Conservation (phyloP, 2,329 filamentous ascomycete genomes). For the Periconia sp. region DNA sequence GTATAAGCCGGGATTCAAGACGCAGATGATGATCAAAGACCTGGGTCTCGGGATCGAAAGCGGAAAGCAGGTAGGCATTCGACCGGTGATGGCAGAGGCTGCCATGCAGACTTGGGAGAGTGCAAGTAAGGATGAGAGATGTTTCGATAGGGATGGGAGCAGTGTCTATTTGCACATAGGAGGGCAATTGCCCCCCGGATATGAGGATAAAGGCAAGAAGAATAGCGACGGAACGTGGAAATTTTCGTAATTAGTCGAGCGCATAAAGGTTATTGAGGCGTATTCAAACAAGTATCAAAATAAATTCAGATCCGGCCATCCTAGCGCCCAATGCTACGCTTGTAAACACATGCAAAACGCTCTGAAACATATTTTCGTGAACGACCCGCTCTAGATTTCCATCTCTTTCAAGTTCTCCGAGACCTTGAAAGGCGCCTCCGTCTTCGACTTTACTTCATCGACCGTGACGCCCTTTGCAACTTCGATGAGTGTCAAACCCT, state of each 20-base stretch:
- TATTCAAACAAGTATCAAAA: too few species aligned
- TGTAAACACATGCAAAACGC: constrained; percentile 8
- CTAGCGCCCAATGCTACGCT: constrained; percentile 19
- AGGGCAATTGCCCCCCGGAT: constrained; percentile 28
- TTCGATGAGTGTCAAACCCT: constrained; percentile 81
- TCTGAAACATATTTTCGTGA: not conserved
- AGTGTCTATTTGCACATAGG: constrained; percentile 40
- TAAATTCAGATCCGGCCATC: too few species aligned
- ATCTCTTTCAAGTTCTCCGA: constrained; percentile 82
- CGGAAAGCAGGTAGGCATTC: constrained; percentile 31
- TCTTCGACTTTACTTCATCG: constrained; percentile 87
- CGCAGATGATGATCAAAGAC: constrained; percentile 45
- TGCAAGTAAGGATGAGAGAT: constrained; percentile 29
- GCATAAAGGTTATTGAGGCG: too few species aligned
- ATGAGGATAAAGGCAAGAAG: constrained; percentile 33
- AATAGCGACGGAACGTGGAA: constrained; percentile 30
- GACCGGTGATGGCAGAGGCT: constrained; percentile 34
- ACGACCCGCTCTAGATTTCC: constrained; percentile 42
- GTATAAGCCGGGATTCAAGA: constrained; percentile 41
- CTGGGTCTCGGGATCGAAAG: constrained; percentile 35
- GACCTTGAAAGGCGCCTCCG: constrained; percentile 82
- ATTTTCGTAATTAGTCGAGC: constrained; percentile 22
- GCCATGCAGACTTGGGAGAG: constrained; percentile 33
- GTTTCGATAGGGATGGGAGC: constrained; percentile 37
- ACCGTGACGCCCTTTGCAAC: constrained; percentile 87